Conservation (phyloP, 495 filamentous ascomycete genomes). For the Durotheca rogersii region DNA sequence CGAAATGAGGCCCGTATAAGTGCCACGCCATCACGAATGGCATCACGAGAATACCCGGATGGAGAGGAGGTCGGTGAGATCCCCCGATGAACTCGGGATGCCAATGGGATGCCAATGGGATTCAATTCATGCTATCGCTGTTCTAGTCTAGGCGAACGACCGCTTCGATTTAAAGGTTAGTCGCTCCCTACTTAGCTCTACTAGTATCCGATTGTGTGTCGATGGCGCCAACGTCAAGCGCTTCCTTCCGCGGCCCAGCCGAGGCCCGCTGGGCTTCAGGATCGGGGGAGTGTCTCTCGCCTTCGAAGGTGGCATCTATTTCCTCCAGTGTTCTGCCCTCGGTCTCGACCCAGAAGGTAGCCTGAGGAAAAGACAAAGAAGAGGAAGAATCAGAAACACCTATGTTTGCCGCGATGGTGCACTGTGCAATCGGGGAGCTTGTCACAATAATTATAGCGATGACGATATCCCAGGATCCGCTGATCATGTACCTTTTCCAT, state of each 20-base stretch:
- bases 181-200: conserved; percentile 2
- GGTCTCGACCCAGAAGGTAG: conserved; percentile 35
- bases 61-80: background rate
- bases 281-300: conserved; percentile 46
- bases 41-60: background rate
- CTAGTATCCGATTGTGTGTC: conserved; percentile 68
- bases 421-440: background rate
- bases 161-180: background rate
- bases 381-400: conserved; percentile 13
- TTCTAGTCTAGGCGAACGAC: background rate
- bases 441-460: conserved; percentile 29
- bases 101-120: too few relatives aligned
- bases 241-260: conserved; percentile 34
- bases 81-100: background rate
- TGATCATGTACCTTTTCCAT: conserved; percentile 42
- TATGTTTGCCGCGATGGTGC: background rate
- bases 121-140: background rate
- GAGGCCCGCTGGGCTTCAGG: conserved; percentile 46
- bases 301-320: conserved; percentile 40
- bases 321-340: conserved; percentile 39
- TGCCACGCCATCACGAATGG: background rate
- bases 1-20: background rate
- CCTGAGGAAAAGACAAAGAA: conserved; percentile 14
- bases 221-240: conserved; percentile 60
- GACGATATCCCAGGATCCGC: conserved; percentile 35